Evolutionary conservation across 371 early-diverging fungal species (phyloP).

Genomic region (Apophysomyces trapeziformis): DNA sequence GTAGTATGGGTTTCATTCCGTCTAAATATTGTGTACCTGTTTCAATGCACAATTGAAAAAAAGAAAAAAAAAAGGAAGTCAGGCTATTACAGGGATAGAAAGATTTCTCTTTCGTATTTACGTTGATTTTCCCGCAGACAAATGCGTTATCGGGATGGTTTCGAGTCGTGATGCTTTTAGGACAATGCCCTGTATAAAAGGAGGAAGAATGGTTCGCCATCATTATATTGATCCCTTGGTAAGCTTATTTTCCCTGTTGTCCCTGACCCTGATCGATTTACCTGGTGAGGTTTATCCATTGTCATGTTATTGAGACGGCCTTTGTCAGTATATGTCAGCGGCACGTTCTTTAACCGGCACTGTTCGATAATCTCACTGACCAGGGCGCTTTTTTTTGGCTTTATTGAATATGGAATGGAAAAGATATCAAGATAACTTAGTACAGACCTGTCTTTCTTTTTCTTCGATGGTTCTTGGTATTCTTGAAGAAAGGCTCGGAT

Average conservation of each 20-base stretch:
- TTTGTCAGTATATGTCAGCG: conserved; percentile 20
- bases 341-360: conserved; percentile 16
- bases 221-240: too few species aligned
- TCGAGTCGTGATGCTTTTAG: conserved; percentile 21
- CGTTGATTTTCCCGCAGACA: conserved; percentile 2
- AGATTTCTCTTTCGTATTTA: neutral
- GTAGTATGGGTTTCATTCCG: neutral
- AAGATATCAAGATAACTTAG: neutral
- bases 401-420: neutral
- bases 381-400: conserved; percentile 4
- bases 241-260: neutral
- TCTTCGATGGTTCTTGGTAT: conserved; percentile 4
- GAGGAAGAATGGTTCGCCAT: neutral
- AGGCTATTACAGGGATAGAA: neutral
- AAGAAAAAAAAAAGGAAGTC: neutral
- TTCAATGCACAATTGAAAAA: neutral
- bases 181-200: conserved; percentile 21
- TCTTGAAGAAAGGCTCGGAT: conserved; percentile 18
- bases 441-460: conserved; percentile 13
- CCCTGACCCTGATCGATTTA: neutral
- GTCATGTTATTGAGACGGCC: conserved; percentile 33
- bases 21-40: conserved; percentile 3
- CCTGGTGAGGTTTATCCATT: conserved; percentile 34
- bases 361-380: conserved; percentile 13
- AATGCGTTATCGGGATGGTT: conserved; percentile 6